Conservation (phyloP, 768 basidiomycete species). For the Pisolithus albus region DNA sequence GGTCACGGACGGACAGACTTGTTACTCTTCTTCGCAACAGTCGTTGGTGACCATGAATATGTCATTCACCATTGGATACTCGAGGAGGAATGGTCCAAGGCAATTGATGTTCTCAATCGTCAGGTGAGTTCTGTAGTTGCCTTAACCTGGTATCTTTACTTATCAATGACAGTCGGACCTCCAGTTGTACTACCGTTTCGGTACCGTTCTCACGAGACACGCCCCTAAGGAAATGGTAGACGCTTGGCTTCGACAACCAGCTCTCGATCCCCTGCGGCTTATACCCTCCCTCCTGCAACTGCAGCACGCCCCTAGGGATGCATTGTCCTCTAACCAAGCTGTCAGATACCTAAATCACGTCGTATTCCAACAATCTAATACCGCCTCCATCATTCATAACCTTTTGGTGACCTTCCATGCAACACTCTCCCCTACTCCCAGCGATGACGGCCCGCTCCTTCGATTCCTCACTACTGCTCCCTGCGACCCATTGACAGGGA, state of each 20-base stretch:
- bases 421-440: constrained; percentile 39
- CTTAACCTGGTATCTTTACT: not conserved
- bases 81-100: constrained; percentile 88
- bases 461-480: constrained; percentile 82
- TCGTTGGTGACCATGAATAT: constrained; percentile 73
- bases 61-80: constrained; percentile 90
- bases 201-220: constrained; percentile 79
- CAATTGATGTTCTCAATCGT: constrained; percentile 82
- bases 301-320: constrained; percentile 67
- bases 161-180: constrained; percentile 55
- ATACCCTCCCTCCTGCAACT: constrained; percentile 83
- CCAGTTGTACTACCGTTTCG: constrained; percentile 90
- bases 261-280: constrained; percentile 75
- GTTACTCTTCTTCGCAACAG: constrained; percentile 81
- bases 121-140: constrained; percentile 48
- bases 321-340: constrained; percentile 74
- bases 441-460: constrained; percentile 73
- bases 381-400: constrained; percentile 87
- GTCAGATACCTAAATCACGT: constrained; percentile 84
- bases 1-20: constrained; percentile 91
- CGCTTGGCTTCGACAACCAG: constrained; percentile 79
- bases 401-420: constrained; percentile 85
- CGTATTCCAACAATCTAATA: constrained; percentile 74
- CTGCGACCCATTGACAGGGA: constrained; percentile 70
- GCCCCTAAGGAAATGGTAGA: constrained; percentile 88